Conservation (phyloP, 148 eudicot species). For the Agrostemma githago region DNA sequence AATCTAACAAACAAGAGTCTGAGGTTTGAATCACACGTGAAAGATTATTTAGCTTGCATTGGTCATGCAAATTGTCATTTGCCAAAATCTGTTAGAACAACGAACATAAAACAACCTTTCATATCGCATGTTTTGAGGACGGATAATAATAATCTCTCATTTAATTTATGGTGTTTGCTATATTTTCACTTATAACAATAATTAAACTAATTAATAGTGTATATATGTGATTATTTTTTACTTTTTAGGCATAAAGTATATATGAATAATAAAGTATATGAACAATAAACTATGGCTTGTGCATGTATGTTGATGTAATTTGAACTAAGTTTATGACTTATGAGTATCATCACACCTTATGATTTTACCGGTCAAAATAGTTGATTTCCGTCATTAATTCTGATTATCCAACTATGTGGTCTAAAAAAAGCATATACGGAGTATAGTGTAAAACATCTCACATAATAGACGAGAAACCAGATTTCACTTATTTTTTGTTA, state of each 20-base stretch:
- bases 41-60: not conserved
- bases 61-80: slow-evolving; percentile 23
- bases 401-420: too few species aligned
- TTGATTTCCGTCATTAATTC: too few species aligned
- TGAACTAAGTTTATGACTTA: too few species aligned
- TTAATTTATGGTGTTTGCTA: not conserved
- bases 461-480: too few species aligned
- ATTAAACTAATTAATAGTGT: not conserved
- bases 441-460: too few species aligned
- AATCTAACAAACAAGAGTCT: slow-evolving; percentile 18
- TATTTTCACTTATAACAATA: not conserved
- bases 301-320: too few species aligned
- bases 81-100: slow-evolving; percentile 21
- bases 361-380: too few species aligned
- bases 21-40: slow-evolving; percentile 13
- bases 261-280: not conserved
- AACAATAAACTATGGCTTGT: not conserved
- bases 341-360: too few species aligned
- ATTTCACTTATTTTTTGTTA: too few species aligned
- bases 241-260: too few species aligned
- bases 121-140: slow-evolving; percentile 20
- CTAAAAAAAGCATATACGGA: too few species aligned
- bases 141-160: not conserved
- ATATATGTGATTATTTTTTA: not conserved
- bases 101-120: slow-evolving; percentile 20